Conservation (phyloP, 257 asterid genomes). For the Leptodermis oblonga region DNA sequence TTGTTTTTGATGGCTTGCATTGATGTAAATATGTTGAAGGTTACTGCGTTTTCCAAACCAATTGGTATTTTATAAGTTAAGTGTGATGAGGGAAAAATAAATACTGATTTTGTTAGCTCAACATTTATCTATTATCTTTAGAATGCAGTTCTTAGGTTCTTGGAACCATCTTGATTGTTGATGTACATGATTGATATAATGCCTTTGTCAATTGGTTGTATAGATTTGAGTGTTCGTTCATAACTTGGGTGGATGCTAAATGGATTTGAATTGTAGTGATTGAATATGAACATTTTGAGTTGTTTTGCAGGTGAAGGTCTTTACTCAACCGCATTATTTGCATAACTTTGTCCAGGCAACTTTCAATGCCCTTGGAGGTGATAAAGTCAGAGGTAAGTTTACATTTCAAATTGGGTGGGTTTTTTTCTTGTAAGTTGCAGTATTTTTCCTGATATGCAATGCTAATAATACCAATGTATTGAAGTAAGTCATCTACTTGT, state of each 20-base stretch:
- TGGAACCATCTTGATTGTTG: neutral
- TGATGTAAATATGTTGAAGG: neutral
- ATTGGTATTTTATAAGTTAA: neutral
- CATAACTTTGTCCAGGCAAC: constrained; percentile 87
- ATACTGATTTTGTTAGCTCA: neutral
- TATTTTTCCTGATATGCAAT: neutral
- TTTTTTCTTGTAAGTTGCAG: neutral
- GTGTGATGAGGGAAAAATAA: neutral
- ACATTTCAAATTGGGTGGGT: neutral
- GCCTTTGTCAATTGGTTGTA: neutral
- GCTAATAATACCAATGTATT: neutral
- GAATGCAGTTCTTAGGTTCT: neutral
- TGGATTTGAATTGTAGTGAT: constrained; percentile 13
- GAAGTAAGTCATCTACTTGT: neutral
- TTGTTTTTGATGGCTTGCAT: neutral
- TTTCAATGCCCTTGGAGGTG: constrained; percentile 83
- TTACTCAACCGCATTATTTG: constrained; percentile 81
- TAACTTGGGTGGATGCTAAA: neutral
- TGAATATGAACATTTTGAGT: constrained; percentile 23
- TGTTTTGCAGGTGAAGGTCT: constrained; percentile 88
- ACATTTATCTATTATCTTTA: neutral
- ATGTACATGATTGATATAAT: neutral
- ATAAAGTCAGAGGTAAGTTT: constrained; percentile 63
- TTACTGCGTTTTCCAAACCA: neutral
- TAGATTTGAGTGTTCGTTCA: neutral